Evolutionary conservation across 768 basidiomycete species (phyloP), one percentile per base, ranked within the genome.

Genomic region (Boletus tomentosulus): DNA sequence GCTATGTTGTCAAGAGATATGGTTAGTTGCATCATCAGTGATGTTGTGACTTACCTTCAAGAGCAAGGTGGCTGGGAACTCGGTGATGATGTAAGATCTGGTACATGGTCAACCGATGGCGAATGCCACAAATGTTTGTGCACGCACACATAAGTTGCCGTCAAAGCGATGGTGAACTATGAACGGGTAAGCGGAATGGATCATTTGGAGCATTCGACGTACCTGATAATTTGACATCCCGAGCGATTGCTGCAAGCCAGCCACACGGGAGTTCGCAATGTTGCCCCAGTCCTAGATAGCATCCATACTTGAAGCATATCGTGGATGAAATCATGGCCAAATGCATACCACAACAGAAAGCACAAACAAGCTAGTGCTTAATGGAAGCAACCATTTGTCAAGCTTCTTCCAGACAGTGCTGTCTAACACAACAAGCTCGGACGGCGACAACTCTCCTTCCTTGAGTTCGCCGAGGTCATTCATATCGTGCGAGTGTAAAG

Each of bases 181-280:
- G 10, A 37, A 9, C 22, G 16, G 15, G 30, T 44, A 4, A 49
- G 28, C 16, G 15, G 30, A 22, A 4, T 8, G 15, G 6, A 16
- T 19, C 9, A 12, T 19, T 24, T 3, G 8, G 9, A 25, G 31
- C 0, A 27, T 3, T 30, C 10, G 19, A 45, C 42, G 5, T 41
- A 65, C 67, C 51, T 69, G 62, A 39, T 71, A 65, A 47, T 69
- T 62, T 1, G 67, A 57, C 39, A 67, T 57, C 2, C 19, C 70
- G 34, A 86, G 62, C 46, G 81, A 75, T 16, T 66, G 75, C 59
- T 83, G 80, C 51, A 86, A 64, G 9, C 84, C 84, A 12, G 81
- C 85, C 3, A 85, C 75, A n/a, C 77, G 75, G 25, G 84, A 84
- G 60, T 86, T 85, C 13, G 73, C 78, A 33, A 84, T 74, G 59